Evolutionary conservation across 371 early-diverging fungal species (phyloP).

Genomic region (Nematocida parisii): DNA sequence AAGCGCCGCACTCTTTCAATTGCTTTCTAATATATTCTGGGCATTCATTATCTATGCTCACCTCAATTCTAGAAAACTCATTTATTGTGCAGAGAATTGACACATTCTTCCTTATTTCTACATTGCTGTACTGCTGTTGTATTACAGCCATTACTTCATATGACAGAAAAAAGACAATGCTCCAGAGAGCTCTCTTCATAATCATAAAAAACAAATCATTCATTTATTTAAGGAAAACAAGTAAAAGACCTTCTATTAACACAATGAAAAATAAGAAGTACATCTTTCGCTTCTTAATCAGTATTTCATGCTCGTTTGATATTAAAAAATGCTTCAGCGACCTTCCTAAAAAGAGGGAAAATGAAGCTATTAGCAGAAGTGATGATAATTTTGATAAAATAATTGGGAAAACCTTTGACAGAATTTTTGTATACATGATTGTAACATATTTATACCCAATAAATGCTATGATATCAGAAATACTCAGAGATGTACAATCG

Average conservation of each 20-base stretch:
- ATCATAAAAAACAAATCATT: conserved; percentile 45
- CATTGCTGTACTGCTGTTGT: neutral
- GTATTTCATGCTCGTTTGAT: conserved; percentile 30
- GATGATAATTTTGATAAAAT: conserved; percentile 37
- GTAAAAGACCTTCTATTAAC: conserved; percentile 48
- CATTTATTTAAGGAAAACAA: conserved; percentile 62
- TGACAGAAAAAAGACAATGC: neutral
- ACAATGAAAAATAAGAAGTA: conserved; percentile 67
- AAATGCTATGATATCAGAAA: conserved; percentile 80
- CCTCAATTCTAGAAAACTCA: conserved; percentile 3
- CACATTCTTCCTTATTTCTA: conserved; percentile 1
- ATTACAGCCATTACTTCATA: neutral
- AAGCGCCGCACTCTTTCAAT: conserved; percentile 1
- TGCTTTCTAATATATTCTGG: conserved; percentile 5
- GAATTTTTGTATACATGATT: conserved; percentile 45
- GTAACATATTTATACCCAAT: conserved; percentile 88
- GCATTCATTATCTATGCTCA: neutral
- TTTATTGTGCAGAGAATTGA: neutral
- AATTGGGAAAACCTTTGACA: neutral
- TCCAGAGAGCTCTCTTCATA: neutral
- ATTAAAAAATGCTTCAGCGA: conserved; percentile 61
- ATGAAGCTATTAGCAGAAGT: conserved; percentile 57
- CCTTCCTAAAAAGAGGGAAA: conserved; percentile 65
- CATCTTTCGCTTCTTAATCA: conserved; percentile 49
- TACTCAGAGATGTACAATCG: conserved; percentile 78